Percentiles rank a stretch among this genome's conserved stretches.
These are phyloP conservation scores for Rhodotorula paludigena DNA, from an alignment of 768 basidiomycete species.

Conservation along the genomic window DNA sequence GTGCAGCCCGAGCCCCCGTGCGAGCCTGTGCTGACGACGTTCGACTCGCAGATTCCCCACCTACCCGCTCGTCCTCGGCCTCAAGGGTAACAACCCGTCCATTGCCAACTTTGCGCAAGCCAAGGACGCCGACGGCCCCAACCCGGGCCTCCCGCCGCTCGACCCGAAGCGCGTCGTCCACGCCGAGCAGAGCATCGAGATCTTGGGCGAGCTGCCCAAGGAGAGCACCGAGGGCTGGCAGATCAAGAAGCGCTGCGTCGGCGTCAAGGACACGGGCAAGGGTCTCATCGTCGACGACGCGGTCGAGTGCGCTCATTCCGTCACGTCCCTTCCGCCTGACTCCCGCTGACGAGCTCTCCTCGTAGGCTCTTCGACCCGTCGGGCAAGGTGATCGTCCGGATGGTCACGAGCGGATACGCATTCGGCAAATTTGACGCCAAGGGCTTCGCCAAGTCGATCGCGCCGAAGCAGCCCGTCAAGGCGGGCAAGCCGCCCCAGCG, in stretches of 20 bases:
- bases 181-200: slow-evolving; percentile 70
- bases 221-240: slow-evolving; percentile 77
- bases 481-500: slow-evolving; percentile 56
- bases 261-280: slow-evolving; percentile 70
- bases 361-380: slow-evolving; percentile 59
- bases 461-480: slow-evolving; percentile 59
- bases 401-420: slow-evolving; percentile 65
- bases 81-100: slow-evolving; percentile 64
- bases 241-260: slow-evolving; percentile 61
- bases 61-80: slow-evolving; percentile 70
- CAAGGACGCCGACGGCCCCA: slow-evolving; percentile 48
- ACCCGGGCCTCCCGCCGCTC: slow-evolving; percentile 61
- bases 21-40: background rate
- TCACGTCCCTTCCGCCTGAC: no score
- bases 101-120: slow-evolving; percentile 63
- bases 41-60: slow-evolving; percentile 57
- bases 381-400: slow-evolving; percentile 59
- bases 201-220: slow-evolving; percentile 68
- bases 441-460: slow-evolving; percentile 61
- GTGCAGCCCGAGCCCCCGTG: background rate
- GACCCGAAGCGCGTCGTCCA: slow-evolving; percentile 59
- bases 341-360: no score
- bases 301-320: slow-evolving; percentile 16
- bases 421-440: slow-evolving; percentile 62
- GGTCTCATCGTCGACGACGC: slow-evolving; percentile 40